These are phyloP conservation scores for Cladorrhinum sp. DNA, from an alignment of 2,329 filamentous ascomycete genomes.

Conservation along the genomic window DNA sequence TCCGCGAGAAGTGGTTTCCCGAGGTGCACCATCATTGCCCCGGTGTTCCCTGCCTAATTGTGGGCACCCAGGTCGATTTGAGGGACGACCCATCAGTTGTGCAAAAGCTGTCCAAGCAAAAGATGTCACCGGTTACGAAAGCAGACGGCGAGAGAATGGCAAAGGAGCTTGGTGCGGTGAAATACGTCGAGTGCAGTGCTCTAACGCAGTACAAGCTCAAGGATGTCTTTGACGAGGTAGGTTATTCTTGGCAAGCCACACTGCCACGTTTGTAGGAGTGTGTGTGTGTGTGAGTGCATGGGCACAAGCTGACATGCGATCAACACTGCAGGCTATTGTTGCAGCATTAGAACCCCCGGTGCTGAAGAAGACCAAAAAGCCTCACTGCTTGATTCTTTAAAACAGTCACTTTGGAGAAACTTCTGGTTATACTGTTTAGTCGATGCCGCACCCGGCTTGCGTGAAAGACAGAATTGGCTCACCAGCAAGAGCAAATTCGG, in stretches of 20 bases:
- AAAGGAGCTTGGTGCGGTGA: slow-evolving; percentile 93
- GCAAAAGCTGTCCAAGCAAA: slow-evolving; percentile 92
- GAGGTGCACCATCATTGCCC: slow-evolving; percentile 99
- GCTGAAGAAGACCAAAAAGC: slow-evolving; percentile 71
- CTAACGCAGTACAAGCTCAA: slow-evolving; percentile 98
- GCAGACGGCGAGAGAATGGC: slow-evolving; percentile 96
- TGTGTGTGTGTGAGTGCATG: background rate
- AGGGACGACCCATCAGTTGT: slow-evolving; percentile 81
- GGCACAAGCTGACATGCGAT: slow-evolving; percentile 23
- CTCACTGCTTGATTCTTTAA: slow-evolving; percentile 71
- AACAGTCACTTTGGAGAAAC: slow-evolving; percentile 26
- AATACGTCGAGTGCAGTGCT: slow-evolving; percentile 98
- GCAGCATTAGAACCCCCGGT: slow-evolving; percentile 86
- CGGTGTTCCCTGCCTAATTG: slow-evolving; percentile 94
- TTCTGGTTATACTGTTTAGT: slow-evolving; percentile 13
- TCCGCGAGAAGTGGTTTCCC: slow-evolving; percentile 97
- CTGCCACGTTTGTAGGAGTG: background rate
- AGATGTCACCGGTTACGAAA: slow-evolving; percentile 88
- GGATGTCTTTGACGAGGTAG: slow-evolving; percentile 98
- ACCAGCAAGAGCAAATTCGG: slow-evolving; percentile 4
- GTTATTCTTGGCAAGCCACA: slow-evolving; percentile 25
- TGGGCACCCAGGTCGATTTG: slow-evolving; percentile 96
- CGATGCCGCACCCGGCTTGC: slow-evolving; percentile 1
- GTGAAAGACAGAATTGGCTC: background rate
- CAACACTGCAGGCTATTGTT: slow-evolving; percentile 74